Evolutionary conservation across 2,329 filamentous ascomycete species (phyloP).

Genomic region (Zalaria obscura): DNA sequence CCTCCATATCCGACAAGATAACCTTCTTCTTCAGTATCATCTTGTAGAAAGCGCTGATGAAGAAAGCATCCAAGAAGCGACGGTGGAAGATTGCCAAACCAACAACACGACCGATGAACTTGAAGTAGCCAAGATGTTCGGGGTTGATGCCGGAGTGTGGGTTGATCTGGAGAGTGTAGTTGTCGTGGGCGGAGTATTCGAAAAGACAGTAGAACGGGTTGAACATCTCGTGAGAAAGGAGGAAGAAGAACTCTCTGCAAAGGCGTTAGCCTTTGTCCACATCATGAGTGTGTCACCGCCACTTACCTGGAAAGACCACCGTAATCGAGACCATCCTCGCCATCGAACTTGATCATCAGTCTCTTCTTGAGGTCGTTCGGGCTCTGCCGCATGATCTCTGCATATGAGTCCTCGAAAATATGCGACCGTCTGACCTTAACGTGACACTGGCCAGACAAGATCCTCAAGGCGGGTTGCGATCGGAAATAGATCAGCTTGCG

Average conservation of each 20-base stretch:
- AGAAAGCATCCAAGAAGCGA: slow-evolving; percentile 95
- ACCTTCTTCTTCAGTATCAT: slow-evolving; percentile 96
- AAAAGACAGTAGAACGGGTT: slow-evolving; percentile 99
- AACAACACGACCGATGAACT: slow-evolving; percentile 95
- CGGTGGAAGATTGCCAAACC: slow-evolving; percentile 96
- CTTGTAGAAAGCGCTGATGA: slow-evolving; percentile 98
- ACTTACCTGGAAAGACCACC: slow-evolving; percentile 73
- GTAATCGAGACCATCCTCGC: slow-evolving; percentile 94
- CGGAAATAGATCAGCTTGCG: slow-evolving; percentile 98
- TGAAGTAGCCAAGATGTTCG: slow-evolving; percentile 99
- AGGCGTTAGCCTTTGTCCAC: slow-evolving; percentile 12
- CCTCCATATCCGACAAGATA: slow-evolving; percentile 88
- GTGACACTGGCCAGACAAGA: slow-evolving; percentile 90
- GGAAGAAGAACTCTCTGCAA: slow-evolving; percentile 89
- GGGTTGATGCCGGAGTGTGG: slow-evolving; percentile 98
- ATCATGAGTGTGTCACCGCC: not conserved
- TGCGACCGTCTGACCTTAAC: slow-evolving; percentile 94
- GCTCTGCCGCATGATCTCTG: slow-evolving; percentile 93
- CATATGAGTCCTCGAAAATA: slow-evolving; percentile 98
- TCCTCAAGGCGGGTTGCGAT: slow-evolving; percentile 90
- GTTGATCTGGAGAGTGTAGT: slow-evolving; percentile 99
- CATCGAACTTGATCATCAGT: slow-evolving; percentile 98
- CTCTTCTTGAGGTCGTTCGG: slow-evolving; percentile 95
- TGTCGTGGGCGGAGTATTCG: slow-evolving; percentile 98
- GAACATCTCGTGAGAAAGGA: slow-evolving; percentile 99